Evolutionary conservation across 768 basidiomycete genomes (phyloP).

Genomic region (Galerina sulciceps): DNA sequence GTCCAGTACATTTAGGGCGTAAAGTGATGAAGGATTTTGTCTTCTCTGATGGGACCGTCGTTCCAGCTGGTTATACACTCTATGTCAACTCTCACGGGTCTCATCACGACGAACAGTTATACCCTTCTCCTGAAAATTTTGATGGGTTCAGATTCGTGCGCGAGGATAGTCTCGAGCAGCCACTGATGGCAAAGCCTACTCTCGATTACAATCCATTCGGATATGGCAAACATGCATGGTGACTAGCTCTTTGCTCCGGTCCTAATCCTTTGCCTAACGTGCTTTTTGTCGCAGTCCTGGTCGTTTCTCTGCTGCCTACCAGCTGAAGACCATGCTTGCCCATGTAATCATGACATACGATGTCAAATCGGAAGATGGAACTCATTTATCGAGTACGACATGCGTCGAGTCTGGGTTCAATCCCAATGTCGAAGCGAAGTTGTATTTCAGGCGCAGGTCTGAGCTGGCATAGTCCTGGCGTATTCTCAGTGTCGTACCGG

Average conservation of each 20-base stretch:
- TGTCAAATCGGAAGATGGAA: slow-evolving; percentile 26
- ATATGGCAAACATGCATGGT: slow-evolving; percentile 35
- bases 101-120: slow-evolving; percentile 28
- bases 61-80: slow-evolving; percentile 31
- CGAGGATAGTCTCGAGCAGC: slow-evolving; percentile 27
- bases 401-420: neutral
- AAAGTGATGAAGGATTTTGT: slow-evolving; percentile 31
- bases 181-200: slow-evolving; percentile 22
- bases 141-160: slow-evolving; percentile 53
- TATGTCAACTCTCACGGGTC: slow-evolving; percentile 21
- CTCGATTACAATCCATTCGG: slow-evolving; percentile 37
- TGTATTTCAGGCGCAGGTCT: neutral
- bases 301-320: slow-evolving; percentile 48
- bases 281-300: slow-evolving; percentile 36
- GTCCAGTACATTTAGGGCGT: slow-evolving; percentile 30
- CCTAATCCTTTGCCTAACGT: neutral
- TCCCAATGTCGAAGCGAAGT: neutral
- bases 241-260: neutral
- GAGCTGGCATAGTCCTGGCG: too few species aligned
- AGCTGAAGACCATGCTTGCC: slow-evolving; percentile 52
- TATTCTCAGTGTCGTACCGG: too few species aligned
- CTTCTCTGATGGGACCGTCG: slow-evolving; percentile 35
- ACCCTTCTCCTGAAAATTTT: slow-evolving; percentile 39
- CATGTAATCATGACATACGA: slow-evolving; percentile 47
- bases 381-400: neutral